Evolutionary conservation across 2,329 filamentous ascomycete genomes (phyloP), one percentile per base, ranked within the genome.

Genomic region (Stemphylium beticola): DNA sequence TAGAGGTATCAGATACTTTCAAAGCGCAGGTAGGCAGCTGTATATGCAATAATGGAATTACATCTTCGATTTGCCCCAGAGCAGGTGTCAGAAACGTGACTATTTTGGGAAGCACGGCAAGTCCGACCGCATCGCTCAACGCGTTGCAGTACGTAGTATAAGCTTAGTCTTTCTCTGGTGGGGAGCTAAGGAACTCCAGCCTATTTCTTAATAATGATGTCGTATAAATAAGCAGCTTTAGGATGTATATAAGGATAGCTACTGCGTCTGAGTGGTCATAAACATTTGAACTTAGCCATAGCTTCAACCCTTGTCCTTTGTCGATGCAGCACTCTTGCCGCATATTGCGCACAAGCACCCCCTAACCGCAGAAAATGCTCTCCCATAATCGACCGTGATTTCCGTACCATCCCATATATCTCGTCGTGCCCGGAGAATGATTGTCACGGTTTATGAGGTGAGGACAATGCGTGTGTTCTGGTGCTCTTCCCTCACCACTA

Each of bases 11-110:
- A 4, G 43, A 51, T 36, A 34, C 8, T 11, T 55, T 55, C 14
- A 55, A 49, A 50, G 40, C 12, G 9, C 17, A 58, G n/a, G 51
- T 52, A 20, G 55, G 51, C 36, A 58, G 51, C 44, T 55, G 52
- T 18, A 58, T 58, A 33, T 58, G 38, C 22, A 58, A 54, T 4
- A 58, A 49, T 20, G 26, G 55, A 18, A 55, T 22, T 49, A 22
- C 24, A 12, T 41, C 44, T 37, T 54, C 38, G 9, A 14, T 26
- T 31, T 58, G 48, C 40, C 55, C 36, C 7, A 43, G 47, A n/a
- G 31, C 34, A 20, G 41, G 47, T 18, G 47, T 47, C 10, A 29
- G 11, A 31, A 51, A 43, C 24, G 10, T 17, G 10, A 31, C 32
- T 44, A 11, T 12, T 22, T 54, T 34, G 1, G 15, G n/a, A 17